Conservation (phyloP, 768 basidiomycete species). For the Tricholoma terreum region DNA sequence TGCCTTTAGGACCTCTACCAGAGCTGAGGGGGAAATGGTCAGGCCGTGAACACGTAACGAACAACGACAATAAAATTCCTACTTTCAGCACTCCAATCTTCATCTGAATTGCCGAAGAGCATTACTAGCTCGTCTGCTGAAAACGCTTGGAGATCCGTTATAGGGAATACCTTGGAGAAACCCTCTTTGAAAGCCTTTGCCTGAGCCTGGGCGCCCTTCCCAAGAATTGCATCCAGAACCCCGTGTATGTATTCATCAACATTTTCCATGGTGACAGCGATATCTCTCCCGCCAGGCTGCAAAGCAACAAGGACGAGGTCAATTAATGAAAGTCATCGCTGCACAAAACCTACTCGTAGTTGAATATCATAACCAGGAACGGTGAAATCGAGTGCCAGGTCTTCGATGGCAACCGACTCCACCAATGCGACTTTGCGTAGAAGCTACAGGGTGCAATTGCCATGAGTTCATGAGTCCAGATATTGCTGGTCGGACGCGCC, state of each 20-base stretch:
- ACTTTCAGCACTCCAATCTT: constrained; percentile 96
- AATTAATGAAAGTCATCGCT: not conserved
- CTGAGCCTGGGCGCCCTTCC: constrained; percentile 73
- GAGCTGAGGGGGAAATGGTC: constrained; percentile 45
- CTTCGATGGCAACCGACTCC: constrained; percentile 71
- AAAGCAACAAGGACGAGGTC: not conserved
- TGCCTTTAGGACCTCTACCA: constrained; percentile 89
- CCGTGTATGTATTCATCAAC: constrained; percentile 86
- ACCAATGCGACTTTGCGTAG: constrained; percentile 54
- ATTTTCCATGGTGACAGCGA: constrained; percentile 82
- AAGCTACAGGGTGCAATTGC: constrained; percentile 32
- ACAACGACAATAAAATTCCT: constrained; percentile 26
- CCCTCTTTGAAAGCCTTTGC: constrained; percentile 92
- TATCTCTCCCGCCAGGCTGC: constrained; percentile 76
- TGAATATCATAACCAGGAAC: constrained; percentile 95
- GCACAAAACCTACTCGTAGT: constrained; percentile 58
- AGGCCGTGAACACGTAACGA: constrained; percentile 6
- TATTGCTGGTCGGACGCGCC: not conserved
- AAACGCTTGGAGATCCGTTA: constrained; percentile 87
- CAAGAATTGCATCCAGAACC: constrained; percentile 86
- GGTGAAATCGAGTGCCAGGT: constrained; percentile 94
- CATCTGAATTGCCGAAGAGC: constrained; percentile 95
- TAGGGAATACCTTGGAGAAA: constrained; percentile 95
- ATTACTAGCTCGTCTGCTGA: constrained; percentile 93
- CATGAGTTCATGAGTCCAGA: not conserved